phyloP scores from a whole-genome alignment of 768 basidiomycete species.

The Naematelia encephala region DNA sequence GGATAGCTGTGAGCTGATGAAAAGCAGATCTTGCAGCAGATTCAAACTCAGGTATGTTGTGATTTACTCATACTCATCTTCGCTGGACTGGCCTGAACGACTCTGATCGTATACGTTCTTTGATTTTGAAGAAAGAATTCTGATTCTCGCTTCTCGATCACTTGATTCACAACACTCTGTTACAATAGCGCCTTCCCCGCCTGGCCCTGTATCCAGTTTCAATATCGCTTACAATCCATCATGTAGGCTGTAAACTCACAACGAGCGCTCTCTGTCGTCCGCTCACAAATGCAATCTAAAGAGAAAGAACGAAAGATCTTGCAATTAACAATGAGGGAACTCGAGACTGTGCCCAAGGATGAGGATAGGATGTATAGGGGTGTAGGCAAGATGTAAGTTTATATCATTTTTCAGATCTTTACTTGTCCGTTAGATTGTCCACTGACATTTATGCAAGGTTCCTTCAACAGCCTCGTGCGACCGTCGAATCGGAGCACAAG shows the following conservation, averaged over 20 bases:
- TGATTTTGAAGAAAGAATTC: no score
- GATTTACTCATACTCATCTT: no score
- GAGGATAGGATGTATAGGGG: slow-evolving; percentile 85
- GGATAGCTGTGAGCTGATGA: slow-evolving; percentile 3
- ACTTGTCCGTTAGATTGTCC: no score
- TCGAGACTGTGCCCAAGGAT: slow-evolving; percentile 60
- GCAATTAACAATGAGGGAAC: slow-evolving; percentile 82
- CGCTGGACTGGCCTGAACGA: no score
- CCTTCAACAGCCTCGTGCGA: slow-evolving; percentile 73
- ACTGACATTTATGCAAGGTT: no score
- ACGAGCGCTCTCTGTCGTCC: slow-evolving; percentile 66
- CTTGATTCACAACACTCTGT: neutral
- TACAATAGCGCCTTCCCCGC: neutral
- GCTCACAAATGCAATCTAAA: slow-evolving; percentile 72
- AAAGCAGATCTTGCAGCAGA: slow-evolving; percentile 79
- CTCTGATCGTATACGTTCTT: no score
- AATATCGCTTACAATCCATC: slow-evolving; percentile 4
- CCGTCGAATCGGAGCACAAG: slow-evolving; percentile 75
- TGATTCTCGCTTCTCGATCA: no score
- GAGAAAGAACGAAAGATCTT: slow-evolving; percentile 86
- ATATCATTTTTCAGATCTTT: neutral
- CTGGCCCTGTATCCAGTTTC: neutral
- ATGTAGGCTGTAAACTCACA: slow-evolving; percentile 79
- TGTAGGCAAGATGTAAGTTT: slow-evolving; percentile 84
- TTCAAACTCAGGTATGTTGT: slow-evolving; percentile 67